phyloP scores from a whole-genome alignment of 192 early-diverging fungal genomes.

The Diversispora epigaea region DNA sequence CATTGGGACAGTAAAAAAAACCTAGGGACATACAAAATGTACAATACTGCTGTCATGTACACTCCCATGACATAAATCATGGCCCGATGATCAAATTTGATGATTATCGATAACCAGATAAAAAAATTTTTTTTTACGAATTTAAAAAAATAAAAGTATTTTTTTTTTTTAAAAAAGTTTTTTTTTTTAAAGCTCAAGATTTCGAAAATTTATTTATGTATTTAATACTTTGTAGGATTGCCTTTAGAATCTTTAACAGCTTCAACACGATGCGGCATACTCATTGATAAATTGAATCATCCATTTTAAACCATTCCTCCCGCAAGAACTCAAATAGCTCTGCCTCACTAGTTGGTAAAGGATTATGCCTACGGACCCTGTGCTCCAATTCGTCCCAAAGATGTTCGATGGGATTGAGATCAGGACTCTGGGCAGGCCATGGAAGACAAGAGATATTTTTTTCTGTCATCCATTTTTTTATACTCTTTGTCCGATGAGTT shows the following conservation, averaged over 20 bases:
- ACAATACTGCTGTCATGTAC: neutral
- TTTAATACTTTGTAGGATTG: constrained; percentile 22
- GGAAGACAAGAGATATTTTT: neutral
- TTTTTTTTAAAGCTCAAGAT: no score
- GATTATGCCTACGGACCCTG: neutral
- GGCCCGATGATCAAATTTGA: neutral
- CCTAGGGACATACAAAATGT: no score
- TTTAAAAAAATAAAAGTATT: neutral
- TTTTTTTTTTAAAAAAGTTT: neutral
- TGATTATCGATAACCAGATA: neutral
- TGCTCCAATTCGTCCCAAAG: constrained; percentile 17
- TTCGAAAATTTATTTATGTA: neutral
- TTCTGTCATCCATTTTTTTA: neutral
- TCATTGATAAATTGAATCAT: neutral
- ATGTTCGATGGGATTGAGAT: constrained; percentile 10
- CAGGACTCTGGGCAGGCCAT: constrained; percentile 5
- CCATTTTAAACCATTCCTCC: constrained; percentile 7
- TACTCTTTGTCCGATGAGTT: neutral
- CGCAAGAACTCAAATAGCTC: neutral
- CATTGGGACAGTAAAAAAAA: no score
- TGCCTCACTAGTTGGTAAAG: constrained; percentile 13
- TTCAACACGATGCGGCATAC: neutral
- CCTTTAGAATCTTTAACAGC: neutral
- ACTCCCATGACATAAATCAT: neutral
- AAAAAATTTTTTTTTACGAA: neutral